Evolutionary conservation across 2,329 filamentous ascomycete genomes (phyloP).

Genomic region (Exophiala phaeomuriformis): DNA sequence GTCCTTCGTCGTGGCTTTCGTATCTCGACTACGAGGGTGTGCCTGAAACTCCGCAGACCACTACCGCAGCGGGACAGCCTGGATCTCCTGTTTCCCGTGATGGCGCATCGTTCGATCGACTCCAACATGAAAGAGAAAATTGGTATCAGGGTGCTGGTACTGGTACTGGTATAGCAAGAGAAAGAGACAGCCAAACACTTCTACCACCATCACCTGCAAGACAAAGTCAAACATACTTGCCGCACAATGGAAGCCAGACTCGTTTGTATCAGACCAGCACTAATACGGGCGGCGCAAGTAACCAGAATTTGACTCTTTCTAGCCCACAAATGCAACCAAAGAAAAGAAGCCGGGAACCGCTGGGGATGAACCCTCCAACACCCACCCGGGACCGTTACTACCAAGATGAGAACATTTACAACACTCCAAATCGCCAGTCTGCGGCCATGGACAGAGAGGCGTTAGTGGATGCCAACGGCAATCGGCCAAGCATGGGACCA

Average conservation of each 20-base stretch:
- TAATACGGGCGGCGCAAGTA: slow-evolving; percentile 4
- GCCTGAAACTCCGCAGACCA: slow-evolving; percentile 2
- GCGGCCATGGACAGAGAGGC: neutral
- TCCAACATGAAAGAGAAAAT: slow-evolving; percentile 16
- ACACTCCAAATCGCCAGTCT: neutral
- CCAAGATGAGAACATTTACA: slow-evolving; percentile 21
- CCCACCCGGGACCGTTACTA: slow-evolving; percentile 31
- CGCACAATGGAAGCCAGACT: slow-evolving; percentile 6
- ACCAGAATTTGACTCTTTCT: slow-evolving; percentile 10
- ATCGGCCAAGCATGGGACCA: neutral
- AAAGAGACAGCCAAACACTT: slow-evolving; percentile 7
- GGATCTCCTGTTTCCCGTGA: slow-evolving; percentile 21
- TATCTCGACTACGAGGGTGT: slow-evolving; percentile 26
- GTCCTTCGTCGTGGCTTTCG: slow-evolving; percentile 26
- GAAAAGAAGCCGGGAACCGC: slow-evolving; percentile 33
- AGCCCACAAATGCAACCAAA: slow-evolving; percentile 13
- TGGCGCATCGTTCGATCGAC: slow-evolving; percentile 5
- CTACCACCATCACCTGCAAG: too few relatives aligned
- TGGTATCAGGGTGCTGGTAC: slow-evolving; percentile 14
- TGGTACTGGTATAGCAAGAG: neutral
- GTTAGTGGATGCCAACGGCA: slow-evolving; percentile 1
- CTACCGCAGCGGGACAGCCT: too few relatives aligned
- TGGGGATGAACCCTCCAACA: slow-evolving; percentile 42
- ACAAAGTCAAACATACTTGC: neutral
- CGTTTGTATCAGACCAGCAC: neutral